These are phyloP conservation scores for Gaultheria prostrata DNA, from an alignment of 148 eudicot species.

Conservation along the genomic window DNA sequence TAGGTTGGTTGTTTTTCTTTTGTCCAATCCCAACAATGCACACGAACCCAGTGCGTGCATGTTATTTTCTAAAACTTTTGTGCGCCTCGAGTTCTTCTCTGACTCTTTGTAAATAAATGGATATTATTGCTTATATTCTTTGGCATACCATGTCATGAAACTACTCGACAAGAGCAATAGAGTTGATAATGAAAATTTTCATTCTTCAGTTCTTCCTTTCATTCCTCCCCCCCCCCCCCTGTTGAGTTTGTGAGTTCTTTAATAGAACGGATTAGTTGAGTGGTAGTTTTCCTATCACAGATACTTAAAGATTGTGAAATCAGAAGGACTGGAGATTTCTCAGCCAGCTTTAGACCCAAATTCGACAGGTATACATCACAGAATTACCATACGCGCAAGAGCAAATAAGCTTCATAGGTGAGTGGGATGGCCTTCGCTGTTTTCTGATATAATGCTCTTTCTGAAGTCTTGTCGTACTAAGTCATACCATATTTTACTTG, in stretches of 20 bases:
- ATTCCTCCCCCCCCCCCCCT: background rate
- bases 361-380: conserved; percentile 95
- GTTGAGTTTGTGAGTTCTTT: background rate
- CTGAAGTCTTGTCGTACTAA: conserved; percentile 10
- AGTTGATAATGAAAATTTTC: background rate
- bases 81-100: background rate
- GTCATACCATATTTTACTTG: conserved; percentile 19
- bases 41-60: background rate
- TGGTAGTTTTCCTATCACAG: conserved; percentile 32
- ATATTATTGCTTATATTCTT: background rate
- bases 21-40: background rate
- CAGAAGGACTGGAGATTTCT: conserved; percentile 82
- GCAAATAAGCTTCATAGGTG: conserved; percentile 63
- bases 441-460: background rate
- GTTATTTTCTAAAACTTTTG: background rate
- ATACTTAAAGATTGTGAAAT: conserved; percentile 73
- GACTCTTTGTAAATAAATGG: background rate
- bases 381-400: conserved; percentile 76
- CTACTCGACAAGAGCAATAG: background rate
- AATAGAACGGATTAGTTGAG: background rate
- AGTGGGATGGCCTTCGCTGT: conserved; percentile 4
- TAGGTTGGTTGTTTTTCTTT: background rate
- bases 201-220: background rate
- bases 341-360: conserved; percentile 95
- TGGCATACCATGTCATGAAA: background rate